Conservation (phyloP, 225 moss, liverwort and hornwort genomes). For the Rhytidiadelphus loreus region DNA sequence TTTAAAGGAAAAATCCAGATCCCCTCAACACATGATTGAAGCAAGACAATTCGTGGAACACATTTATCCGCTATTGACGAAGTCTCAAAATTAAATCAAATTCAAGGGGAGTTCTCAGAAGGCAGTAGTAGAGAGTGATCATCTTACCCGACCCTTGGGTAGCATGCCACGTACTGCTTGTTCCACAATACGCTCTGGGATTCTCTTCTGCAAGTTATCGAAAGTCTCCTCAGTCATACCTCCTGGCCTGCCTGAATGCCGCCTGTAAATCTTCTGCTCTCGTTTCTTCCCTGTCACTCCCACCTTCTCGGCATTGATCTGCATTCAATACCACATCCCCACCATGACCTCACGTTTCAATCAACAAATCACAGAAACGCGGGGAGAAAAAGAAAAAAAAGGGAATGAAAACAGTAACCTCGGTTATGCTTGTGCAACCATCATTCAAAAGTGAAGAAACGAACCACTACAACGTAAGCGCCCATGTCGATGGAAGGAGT, state of each 20-base stretch:
- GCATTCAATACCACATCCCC: background rate
- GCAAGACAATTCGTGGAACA: background rate
- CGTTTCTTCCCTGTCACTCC: constrained; percentile 12
- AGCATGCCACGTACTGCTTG: constrained; percentile 80
- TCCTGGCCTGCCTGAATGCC: constrained; percentile 65
- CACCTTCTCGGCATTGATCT: constrained; percentile 85
- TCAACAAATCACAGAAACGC: background rate
- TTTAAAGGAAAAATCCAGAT: background rate
- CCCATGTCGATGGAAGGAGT: constrained; percentile 67
- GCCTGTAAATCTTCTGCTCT: constrained; percentile 50
- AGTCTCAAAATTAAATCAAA: background rate
- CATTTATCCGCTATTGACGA: background rate
- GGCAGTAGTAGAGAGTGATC: background rate
- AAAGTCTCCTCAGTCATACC: constrained; percentile 71
- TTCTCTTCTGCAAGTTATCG: constrained; percentile 49
- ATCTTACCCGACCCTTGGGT: constrained; percentile 51
- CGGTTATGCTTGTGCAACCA: background rate
- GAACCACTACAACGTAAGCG: constrained; percentile 62
- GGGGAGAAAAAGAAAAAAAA: background rate
- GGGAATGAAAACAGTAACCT: background rate
- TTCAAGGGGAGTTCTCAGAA: background rate
- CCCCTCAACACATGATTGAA: background rate
- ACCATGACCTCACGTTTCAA: background rate
- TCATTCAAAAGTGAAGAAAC: background rate
- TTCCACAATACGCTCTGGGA: constrained; percentile 70